These are phyloP conservation scores for Alternaria sp. DNA, from an alignment of 2,329 filamentous ascomycete genomes.

Conservation along the genomic window DNA sequence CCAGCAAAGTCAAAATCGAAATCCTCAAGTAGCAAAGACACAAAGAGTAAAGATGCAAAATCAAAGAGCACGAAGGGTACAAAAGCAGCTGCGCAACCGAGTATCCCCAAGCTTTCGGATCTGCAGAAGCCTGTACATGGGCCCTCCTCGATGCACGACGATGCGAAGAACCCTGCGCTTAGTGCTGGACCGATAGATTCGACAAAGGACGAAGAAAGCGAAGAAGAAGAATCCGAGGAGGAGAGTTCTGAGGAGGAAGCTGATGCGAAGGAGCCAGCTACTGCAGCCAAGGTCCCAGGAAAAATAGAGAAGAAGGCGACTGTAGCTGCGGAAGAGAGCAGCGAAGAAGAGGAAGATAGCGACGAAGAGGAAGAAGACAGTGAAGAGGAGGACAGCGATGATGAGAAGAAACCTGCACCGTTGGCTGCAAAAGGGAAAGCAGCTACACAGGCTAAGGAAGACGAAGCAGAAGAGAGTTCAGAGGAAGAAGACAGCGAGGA, in stretches of 20 bases:
- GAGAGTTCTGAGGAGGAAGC: slow-evolving; percentile 17
- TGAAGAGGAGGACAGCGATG: slow-evolving; percentile 17
- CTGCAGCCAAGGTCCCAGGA: background rate
- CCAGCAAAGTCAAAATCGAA: slow-evolving; percentile 15
- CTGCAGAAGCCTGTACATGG: slow-evolving; percentile 33
- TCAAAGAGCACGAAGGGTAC: slow-evolving; percentile 1
- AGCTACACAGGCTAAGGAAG: background rate
- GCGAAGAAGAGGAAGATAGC: slow-evolving; percentile 5
- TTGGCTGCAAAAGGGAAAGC: background rate
- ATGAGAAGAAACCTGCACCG: slow-evolving; percentile 22
- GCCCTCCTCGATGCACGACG: slow-evolving; percentile 35
- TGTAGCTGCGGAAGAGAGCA: background rate
- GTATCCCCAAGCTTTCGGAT: slow-evolving; percentile 27
- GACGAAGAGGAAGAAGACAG: slow-evolving; percentile 15
- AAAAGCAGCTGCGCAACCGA: background rate
- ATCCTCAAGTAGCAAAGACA: slow-evolving; percentile 9
- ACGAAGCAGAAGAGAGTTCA: slow-evolving; percentile 18
- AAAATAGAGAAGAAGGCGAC: background rate
- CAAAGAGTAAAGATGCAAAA: slow-evolving; percentile 3
- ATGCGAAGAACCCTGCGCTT: slow-evolving; percentile 38
- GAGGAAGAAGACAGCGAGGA: slow-evolving; percentile 22
- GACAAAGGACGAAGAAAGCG: slow-evolving; percentile 18
- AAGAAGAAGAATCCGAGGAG: slow-evolving; percentile 17
- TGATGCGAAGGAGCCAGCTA: background rate
- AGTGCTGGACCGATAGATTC: slow-evolving; percentile 30